Evolutionary conservation across 768 basidiomycete genomes (phyloP).

Genomic region (Crepidotus variabilis): DNA sequence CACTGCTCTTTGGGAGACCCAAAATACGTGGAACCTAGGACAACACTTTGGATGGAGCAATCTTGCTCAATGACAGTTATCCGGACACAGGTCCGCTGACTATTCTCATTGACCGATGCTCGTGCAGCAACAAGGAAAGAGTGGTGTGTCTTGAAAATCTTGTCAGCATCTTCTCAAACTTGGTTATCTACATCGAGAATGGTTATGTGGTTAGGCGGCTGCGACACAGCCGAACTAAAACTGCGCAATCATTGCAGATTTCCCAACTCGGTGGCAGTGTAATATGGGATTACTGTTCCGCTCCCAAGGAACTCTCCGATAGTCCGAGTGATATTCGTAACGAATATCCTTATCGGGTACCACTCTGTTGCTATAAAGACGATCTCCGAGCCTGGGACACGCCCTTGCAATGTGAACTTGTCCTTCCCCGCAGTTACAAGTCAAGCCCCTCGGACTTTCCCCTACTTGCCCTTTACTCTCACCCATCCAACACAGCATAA

Average conservation of each 20-base stretch:
- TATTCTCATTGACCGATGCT: too few species aligned
- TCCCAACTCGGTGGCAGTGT: not conserved
- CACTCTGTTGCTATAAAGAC: slow-evolving; percentile 14
- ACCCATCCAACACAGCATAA: slow-evolving; percentile 11
- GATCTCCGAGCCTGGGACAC: slow-evolving; percentile 9
- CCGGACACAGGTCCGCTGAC: too few species aligned
- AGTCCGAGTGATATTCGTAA: too few species aligned
- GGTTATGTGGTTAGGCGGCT: not conserved
- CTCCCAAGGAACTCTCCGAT: too few species aligned
- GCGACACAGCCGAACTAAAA: not conserved
- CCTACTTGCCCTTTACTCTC: slow-evolving; percentile 1
- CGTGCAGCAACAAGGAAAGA: too few species aligned
- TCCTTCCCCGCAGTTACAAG: slow-evolving; percentile 9
- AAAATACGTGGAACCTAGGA: too few species aligned
- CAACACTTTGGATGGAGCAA: too few species aligned
- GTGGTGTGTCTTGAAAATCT: too few species aligned
- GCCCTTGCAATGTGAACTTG: slow-evolving; percentile 19
- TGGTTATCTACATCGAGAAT: not conserved
- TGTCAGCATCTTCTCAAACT: too few species aligned
- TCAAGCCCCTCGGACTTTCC: slow-evolving; percentile 5
- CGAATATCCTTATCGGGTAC: not conserved
- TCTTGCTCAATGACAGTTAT: too few species aligned
- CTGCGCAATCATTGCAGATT: not conserved
- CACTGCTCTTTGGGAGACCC: too few species aligned
- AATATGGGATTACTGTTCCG: not conserved